A percentile compares a stretch with the other conserved stretches of the same genome.
These are phyloP conservation scores for Parathielavia hyrcaniae DNA, from an alignment of 495 filamentous ascomycete genomes.

Conservation along the genomic window DNA sequence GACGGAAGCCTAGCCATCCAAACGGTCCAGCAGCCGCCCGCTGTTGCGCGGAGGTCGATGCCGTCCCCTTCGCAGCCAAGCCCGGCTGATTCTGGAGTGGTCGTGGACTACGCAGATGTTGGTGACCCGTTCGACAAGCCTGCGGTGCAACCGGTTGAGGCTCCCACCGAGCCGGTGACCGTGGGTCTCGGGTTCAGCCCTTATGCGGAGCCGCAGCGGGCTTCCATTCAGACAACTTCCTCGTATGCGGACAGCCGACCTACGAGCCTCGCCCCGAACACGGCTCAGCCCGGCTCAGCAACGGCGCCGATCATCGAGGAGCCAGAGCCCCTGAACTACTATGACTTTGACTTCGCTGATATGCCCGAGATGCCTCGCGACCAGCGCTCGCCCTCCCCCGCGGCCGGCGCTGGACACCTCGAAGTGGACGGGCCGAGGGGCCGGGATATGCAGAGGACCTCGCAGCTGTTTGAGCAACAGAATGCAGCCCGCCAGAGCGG, in stretches of 20 bases:
- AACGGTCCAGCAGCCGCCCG: conserved; percentile 35
- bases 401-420: conserved; percentile 8
- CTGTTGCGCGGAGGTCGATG: conserved; percentile 28
- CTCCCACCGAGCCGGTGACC: conserved; percentile 14
- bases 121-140: conserved; percentile 22
- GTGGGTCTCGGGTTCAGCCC: conserved; percentile 23
- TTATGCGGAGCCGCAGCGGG: conserved; percentile 18
- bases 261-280: conserved; percentile 11
- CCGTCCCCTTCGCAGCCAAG: conserved; percentile 23
- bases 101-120: conserved; percentile 19
- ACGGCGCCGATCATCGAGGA: conserved; percentile 24
- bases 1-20: conserved; percentile 26
- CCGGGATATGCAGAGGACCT: conserved; percentile 33
- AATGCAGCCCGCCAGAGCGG: conserved; percentile 35
- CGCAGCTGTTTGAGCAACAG: conserved; percentile 33
- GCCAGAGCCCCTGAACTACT: conserved; percentile 29
- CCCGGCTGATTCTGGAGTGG: conserved; percentile 27
- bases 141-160: conserved; percentile 15
- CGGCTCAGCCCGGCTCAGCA: conserved; percentile 4
- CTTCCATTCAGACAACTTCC: conserved; percentile 21
- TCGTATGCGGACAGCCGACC: conserved; percentile 16
- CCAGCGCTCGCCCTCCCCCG: conserved; percentile 13
- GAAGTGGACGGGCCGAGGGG: conserved; percentile 28
- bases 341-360: conserved; percentile 24
- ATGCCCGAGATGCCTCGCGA: conserved; percentile 16